Evolutionary conservation across 1,139 yeast genomes (phyloP), one percentile per base, ranked within the genome.

Genomic region (Meyerozyma sp.): DNA sequence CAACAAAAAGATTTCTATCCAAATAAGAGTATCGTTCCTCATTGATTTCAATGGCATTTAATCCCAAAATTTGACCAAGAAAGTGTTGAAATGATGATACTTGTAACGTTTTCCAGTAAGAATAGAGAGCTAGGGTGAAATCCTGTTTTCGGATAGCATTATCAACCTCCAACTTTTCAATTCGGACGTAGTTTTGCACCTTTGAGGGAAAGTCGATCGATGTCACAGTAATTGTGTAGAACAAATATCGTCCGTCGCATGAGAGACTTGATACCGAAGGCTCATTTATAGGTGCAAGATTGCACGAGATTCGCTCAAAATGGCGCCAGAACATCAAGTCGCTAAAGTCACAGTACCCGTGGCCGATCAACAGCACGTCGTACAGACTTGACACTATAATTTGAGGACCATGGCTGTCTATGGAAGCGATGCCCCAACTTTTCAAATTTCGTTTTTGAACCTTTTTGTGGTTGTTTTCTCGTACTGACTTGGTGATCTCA

Each of bases 241-340:
- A 34, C 13, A 34, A 11, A 25, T 20, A 34, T 8, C 26, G 13
- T 23, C 26, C 37, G 20, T 34, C 37, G 16, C 26, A 20, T 10
- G 26, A 18, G 13, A 34, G 26, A 34, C 14, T 10, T 2, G 37
- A 20, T 9, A 34, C 25, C 4, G 25, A 5, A 18, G 37, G 37
- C 7, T 18, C 26, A 18, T 34, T 11, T 2, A 34, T 34, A 10
- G 37, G 37, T 10, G 37, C 26, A 10, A 34, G 18, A 18, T 34
- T 34, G 11, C 13, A 11, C 14, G 11, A 8, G 18, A 34, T 34
- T 18, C 37, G n/a, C 13, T 34, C 26, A 18, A 34, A 34, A 11
- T 34, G 37, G 26, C 37, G 37, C 37, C 37, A 34, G 11, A 34
- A 21, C 37, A 20, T 18, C 27, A 34, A 34, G 37, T 34, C 16